Conservation (phyloP, 352 stramenopile genomes). For the Phytopythium oedochilum region DNA sequence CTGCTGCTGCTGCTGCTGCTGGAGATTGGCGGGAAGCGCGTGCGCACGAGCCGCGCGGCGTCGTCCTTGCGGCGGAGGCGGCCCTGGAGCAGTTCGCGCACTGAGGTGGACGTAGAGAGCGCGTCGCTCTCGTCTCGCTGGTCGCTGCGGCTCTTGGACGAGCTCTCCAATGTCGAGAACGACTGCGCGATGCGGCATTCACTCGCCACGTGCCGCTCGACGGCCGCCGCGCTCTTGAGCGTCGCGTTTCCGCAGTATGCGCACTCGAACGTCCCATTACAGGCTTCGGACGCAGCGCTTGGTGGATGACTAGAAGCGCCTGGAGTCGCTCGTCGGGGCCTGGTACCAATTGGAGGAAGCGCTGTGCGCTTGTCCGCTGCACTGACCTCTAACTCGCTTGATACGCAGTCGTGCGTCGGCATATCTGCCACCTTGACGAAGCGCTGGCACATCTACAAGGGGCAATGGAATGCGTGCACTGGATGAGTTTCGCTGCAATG, state of each 20-base stretch:
- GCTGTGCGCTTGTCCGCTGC: too few relatives aligned
- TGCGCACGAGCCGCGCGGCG: neutral
- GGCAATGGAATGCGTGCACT: too few relatives aligned
- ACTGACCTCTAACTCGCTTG: neutral
- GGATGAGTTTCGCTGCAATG: too few relatives aligned
- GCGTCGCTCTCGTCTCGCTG: slow-evolving; percentile 7
- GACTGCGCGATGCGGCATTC: slow-evolving; percentile 35
- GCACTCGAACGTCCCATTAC: slow-evolving; percentile 20
- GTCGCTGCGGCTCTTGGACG: slow-evolving; percentile 2
- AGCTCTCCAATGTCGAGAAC: slow-evolving; percentile 19
- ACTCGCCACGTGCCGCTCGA: slow-evolving; percentile 30
- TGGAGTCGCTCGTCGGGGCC: neutral
- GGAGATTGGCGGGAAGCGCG: neutral
- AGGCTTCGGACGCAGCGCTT: slow-evolving; percentile 5
- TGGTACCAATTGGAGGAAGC: neutral
- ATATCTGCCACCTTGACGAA: slow-evolving; percentile 45
- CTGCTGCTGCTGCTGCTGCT: neutral
- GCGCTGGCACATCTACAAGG: slow-evolving; percentile 30
- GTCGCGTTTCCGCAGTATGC: slow-evolving; percentile 33
- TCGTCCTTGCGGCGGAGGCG: slow-evolving; percentile 29
- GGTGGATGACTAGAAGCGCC: neutral
- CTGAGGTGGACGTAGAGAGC: neutral
- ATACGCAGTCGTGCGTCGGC: slow-evolving; percentile 5
- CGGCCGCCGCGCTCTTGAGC: slow-evolving; percentile 15
- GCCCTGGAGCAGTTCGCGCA: slow-evolving; percentile 19